Evolutionary conservation across 2,329 filamentous ascomycete species (phyloP).

Genomic region (Ceratocystis colombiana): DNA sequence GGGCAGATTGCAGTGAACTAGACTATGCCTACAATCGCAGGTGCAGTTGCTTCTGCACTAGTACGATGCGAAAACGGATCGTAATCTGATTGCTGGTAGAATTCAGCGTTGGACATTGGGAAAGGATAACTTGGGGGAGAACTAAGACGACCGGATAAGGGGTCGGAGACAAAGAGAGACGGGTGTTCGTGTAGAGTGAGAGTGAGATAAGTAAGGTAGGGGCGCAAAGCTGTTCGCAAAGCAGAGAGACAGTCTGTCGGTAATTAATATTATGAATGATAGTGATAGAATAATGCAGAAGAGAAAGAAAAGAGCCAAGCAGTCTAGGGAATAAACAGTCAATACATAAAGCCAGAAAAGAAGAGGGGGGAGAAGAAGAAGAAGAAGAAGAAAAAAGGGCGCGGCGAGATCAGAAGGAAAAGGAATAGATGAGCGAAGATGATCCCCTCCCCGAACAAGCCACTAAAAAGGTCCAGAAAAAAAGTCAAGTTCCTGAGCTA

Average conservation of each 20-base stretch:
- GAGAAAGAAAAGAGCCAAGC: background rate
- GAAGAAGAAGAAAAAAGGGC: slow-evolving; percentile 7
- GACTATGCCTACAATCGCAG: slow-evolving; percentile 13
- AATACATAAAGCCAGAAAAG: background rate
- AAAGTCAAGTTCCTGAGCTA: slow-evolving; percentile 10
- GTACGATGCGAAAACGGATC: slow-evolving; percentile 21
- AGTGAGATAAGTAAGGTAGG: background rate
- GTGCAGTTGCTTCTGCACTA: slow-evolving; percentile 6
- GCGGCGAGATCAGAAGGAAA: slow-evolving; percentile 6
- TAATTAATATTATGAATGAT: background rate
- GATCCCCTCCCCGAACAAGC: background rate
- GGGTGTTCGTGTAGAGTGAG: background rate
- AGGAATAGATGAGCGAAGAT: slow-evolving; percentile 12
- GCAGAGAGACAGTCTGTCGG: background rate
- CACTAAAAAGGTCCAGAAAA: slow-evolving; percentile 7
- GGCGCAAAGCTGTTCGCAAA: background rate
- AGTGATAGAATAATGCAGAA: background rate
- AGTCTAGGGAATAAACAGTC: background rate
- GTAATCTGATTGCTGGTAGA: slow-evolving; percentile 22
- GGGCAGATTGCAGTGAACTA: background rate
- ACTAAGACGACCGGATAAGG: background rate
- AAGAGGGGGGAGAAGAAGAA: background rate
- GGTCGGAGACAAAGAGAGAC: background rate
- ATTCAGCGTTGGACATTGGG: slow-evolving; percentile 24
- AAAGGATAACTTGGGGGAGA: background rate